Evolutionary conservation across 371 early-diverging fungal species (phyloP).

Genomic region (Syncephalastrum racemosum): DNA sequence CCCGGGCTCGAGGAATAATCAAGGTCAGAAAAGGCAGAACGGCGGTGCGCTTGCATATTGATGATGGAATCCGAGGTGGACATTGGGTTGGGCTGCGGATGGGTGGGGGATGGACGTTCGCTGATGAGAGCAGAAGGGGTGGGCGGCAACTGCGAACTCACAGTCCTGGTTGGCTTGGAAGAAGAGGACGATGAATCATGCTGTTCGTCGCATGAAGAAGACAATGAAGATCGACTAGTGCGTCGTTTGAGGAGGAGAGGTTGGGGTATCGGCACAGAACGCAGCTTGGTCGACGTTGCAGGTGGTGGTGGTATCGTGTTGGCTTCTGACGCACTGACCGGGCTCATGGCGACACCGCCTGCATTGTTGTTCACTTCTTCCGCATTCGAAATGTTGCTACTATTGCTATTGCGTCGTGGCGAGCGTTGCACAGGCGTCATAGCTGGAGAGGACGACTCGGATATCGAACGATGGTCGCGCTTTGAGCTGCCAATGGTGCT

Average conservation of each 20-base stretch:
- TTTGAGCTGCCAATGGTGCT: too few species aligned
- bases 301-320: slow-evolving; percentile 18
- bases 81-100: slow-evolving; percentile 3
- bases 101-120: slow-evolving; percentile 6
- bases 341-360: too few species aligned
- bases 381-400: too few species aligned
- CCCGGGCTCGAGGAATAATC: too few species aligned
- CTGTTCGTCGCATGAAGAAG: slow-evolving; percentile 21
- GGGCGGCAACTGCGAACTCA: not conserved
- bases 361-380: too few species aligned
- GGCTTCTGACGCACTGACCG: slow-evolving; percentile 11
- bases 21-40: too few species aligned
- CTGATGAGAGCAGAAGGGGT: slow-evolving; percentile 5
- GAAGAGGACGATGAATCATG: slow-evolving; percentile 4
- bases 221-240: slow-evolving; percentile 30
- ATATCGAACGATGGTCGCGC: too few species aligned
- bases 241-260: slow-evolving; percentile 26
- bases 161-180: not conserved
- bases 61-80: slow-evolving; percentile 1
- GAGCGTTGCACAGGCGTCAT: too few species aligned
- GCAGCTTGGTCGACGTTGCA: slow-evolving; percentile 17
- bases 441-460: too few species aligned
- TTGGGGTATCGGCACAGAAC: slow-evolving; percentile 34
- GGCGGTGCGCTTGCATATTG: too few species aligned
- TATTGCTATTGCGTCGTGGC: too few species aligned